Base-by-base conservation (phyloP, 1,284 basidiomycete species). In the Hemileia vastatrix region DNA sequence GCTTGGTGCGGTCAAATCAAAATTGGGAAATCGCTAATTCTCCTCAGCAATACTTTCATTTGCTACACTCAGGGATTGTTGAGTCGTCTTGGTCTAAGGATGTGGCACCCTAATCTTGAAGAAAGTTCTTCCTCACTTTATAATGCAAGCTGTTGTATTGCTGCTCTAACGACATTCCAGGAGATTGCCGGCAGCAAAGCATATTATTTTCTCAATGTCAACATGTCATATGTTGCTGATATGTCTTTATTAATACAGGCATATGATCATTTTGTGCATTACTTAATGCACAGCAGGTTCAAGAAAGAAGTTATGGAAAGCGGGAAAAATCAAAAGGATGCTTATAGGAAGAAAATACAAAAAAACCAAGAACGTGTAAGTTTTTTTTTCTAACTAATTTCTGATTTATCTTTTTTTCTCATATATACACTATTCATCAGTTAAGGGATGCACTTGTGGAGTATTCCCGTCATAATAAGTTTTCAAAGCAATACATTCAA, bases 261-360 rank as follows among this genome's bases (percentile, higher is more conserved):
- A 4, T 59, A 59, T 36, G 52, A 59, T 40, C 57, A 59, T 21
- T 59, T 51, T n/a, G 57, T 59, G 0, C 57, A 59, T 27, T 59
- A 52, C 36, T 49, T 50, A 19, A 19, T 18, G 6, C 1, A 18
- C 0, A 21, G 27, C 2, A 59, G 52, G 33, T 52, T 36, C 21
- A 51, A 59, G n/a, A 51, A 43, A 8, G 57, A 59, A 27, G 13
- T 2, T 1, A 59, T 40, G 15, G 6, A 59, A 36, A 19, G 2
- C 15, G 57, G 57, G 13, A 59, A 51, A n/a, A 13, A 32, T 27
- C 19, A 47, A 23, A 21, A 36, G 13, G 47, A 51, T 9, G 49
- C 18, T 4, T 9, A 11, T 3, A 19, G 33, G 15, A 59, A 59
- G 36, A 36, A 18, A 18, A 18, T 44, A 24, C 31, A 19, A n/a